These are phyloP conservation scores for Dactylellina sp. DNA, from an alignment of 2,329 filamentous ascomycete species.

Conservation along the genomic window DNA sequence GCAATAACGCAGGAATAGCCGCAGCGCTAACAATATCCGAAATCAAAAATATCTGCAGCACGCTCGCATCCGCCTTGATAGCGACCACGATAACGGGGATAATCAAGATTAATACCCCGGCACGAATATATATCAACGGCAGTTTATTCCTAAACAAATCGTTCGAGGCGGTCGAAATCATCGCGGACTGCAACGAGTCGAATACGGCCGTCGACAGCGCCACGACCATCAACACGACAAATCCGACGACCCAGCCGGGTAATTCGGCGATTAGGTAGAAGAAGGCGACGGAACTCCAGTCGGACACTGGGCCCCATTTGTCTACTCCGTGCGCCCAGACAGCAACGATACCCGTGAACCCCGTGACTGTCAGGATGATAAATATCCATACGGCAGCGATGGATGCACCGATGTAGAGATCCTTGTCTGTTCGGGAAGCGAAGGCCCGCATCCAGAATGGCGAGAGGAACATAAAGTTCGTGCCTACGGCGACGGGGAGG, in stretches of 20 bases:
- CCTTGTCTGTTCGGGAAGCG: slow-evolving; percentile 80
- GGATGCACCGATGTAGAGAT: slow-evolving; percentile 79
- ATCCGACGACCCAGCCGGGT: slow-evolving; percentile 82
- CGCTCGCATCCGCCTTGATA: slow-evolving; percentile 74
- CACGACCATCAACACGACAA: slow-evolving; percentile 84
- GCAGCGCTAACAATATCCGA: slow-evolving; percentile 82
- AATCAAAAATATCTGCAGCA: slow-evolving; percentile 85
- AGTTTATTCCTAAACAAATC: slow-evolving; percentile 86
- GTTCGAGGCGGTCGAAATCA: slow-evolving; percentile 86
- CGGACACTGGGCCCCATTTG: slow-evolving; percentile 68
- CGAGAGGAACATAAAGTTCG: slow-evolving; percentile 88
- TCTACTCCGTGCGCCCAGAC: slow-evolving; percentile 76
- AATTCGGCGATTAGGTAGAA: slow-evolving; percentile 79
- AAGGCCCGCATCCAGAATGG: slow-evolving; percentile 85
- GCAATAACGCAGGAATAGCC: slow-evolving; percentile 77
- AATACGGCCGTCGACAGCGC: slow-evolving; percentile 81
- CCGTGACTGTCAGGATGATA: slow-evolving; percentile 78
- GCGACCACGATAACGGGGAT: slow-evolving; percentile 80
- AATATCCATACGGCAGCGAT: slow-evolving; percentile 75
- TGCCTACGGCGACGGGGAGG: slow-evolving; percentile 80
- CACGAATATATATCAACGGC: slow-evolving; percentile 79
- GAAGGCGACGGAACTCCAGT: slow-evolving; percentile 77
- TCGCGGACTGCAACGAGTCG: slow-evolving; percentile 82
- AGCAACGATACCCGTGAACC: slow-evolving; percentile 78
- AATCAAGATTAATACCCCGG: slow-evolving; percentile 76